These are phyloP conservation scores for Akanthomyces muscarius DNA, from an alignment of 2,329 filamentous ascomycete genomes.

Conservation along the genomic window DNA sequence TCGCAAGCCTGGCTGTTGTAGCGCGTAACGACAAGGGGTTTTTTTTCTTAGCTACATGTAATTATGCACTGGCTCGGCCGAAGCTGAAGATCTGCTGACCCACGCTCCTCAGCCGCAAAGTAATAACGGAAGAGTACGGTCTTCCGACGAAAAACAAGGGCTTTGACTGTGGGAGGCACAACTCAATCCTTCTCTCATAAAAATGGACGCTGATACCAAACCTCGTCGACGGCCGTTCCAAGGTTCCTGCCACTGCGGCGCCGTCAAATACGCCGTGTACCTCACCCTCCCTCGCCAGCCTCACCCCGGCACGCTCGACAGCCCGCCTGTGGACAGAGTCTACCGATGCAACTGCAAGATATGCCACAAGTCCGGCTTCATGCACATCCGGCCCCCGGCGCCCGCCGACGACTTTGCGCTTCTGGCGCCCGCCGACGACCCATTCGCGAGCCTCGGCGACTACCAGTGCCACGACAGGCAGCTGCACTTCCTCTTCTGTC, in stretches of 20 bases:
- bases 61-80: too few relatives aligned
- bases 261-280: constrained; percentile 37
- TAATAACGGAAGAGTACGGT: too few relatives aligned
- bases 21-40: constrained; percentile 35
- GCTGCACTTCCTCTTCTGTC: constrained; percentile 44
- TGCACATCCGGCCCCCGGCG: constrained; percentile 39
- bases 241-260: constrained; percentile 43
- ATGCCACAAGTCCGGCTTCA: constrained; percentile 45
- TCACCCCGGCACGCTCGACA: not conserved
- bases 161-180: too few relatives aligned
- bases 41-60: too few relatives aligned
- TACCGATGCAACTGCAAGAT: constrained; percentile 45
- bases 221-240: constrained; percentile 13
- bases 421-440: constrained; percentile 37
- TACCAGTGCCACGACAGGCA: constrained; percentile 34
- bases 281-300: constrained; percentile 34
- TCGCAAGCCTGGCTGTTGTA: constrained; percentile 38
- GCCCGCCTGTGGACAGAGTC: constrained; percentile 12
- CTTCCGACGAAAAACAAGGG: too few relatives aligned
- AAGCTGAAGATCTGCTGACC: too few relatives aligned
- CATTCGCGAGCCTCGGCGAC: constrained; percentile 35
- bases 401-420: constrained; percentile 42
- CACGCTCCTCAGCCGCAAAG: too few relatives aligned
- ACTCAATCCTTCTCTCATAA: not conserved
- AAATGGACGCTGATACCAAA: not conserved